A percentile compares a stretch with the other conserved stretches of the same genome.
Conservation (phyloP, 1,284 basidiomycete genomes). For the Trametes versicolor region DNA sequence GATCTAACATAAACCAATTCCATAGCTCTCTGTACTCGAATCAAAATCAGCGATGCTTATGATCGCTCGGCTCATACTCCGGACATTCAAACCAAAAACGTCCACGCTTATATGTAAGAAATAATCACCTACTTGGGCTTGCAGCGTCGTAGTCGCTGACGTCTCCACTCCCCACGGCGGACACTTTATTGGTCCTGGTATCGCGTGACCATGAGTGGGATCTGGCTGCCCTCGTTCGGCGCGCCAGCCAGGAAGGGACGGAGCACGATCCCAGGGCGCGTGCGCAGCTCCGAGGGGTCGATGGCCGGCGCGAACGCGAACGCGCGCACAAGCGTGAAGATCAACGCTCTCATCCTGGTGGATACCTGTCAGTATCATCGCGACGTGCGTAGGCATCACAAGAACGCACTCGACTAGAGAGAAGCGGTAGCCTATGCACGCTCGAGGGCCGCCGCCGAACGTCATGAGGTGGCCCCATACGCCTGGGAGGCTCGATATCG, state of each 20-base stretch:
- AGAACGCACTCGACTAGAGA: conserved; percentile 64
- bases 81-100: too few relatives aligned
- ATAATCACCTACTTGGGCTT: too few relatives aligned
- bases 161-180: too few relatives aligned
- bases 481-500: conserved; percentile 57
- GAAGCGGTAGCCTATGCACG: conserved; percentile 77
- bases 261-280: neutral
- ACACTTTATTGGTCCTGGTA: too few relatives aligned
- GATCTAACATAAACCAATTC: too few relatives aligned
- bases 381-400: neutral
- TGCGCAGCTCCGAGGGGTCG: conserved; percentile 37
- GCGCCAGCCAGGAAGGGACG: neutral
- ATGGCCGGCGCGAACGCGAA: conserved; percentile 65
- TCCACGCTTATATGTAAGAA: too few relatives aligned
- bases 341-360: conserved; percentile 57
- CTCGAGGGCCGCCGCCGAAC: conserved; percentile 67
- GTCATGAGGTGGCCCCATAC: conserved; percentile 65
- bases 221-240: neutral
- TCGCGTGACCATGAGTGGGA: too few relatives aligned
- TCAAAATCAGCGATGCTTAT: too few relatives aligned
- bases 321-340: conserved; percentile 66
- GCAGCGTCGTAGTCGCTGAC: too few relatives aligned
- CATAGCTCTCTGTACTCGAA: too few relatives aligned
- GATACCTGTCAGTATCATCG: conserved; percentile 50
- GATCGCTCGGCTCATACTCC: too few relatives aligned